Conservation (phyloP, 768 basidiomycete species). For the Boletus pseudo-olivaceus region DNA sequence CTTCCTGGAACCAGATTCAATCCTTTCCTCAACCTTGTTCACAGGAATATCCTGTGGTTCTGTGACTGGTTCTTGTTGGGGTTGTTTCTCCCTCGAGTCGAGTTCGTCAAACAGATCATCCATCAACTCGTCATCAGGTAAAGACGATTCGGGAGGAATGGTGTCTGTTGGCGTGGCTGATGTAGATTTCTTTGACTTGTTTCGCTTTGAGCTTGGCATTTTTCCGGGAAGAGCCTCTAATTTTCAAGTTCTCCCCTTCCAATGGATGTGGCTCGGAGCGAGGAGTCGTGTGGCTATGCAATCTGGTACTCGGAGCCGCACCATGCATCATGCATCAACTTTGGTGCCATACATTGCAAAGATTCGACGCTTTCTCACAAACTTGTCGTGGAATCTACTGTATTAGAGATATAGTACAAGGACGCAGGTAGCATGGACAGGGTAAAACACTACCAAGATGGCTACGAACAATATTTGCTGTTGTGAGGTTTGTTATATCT, state of each 20-base stretch:
- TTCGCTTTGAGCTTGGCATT: conserved; percentile 43
- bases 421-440: neutral
- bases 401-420: too few species aligned
- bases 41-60: conserved; percentile 40
- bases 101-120: conserved; percentile 76
- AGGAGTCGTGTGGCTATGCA: conserved; percentile 15
- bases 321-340: neutral
- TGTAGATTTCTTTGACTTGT: conserved; percentile 49
- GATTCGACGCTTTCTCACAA: too few species aligned
- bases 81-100: conserved; percentile 54
- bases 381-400: too few species aligned
- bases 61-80: conserved; percentile 47
- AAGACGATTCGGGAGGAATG: conserved; percentile 27
- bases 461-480: neutral
- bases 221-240: neutral
- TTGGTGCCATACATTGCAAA: neutral
- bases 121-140: conserved; percentile 55
- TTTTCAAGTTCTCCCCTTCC: neutral
- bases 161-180: conserved; percentile 22
- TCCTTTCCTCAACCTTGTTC: conserved; percentile 18
- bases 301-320: too few species aligned
- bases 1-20: conserved; percentile 35
- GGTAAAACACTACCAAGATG: neutral
- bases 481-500: neutral
- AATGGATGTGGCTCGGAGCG: neutral